Conservation (phyloP, 2,329 filamentous ascomycete species). For the Xylariaceae sp. region DNA sequence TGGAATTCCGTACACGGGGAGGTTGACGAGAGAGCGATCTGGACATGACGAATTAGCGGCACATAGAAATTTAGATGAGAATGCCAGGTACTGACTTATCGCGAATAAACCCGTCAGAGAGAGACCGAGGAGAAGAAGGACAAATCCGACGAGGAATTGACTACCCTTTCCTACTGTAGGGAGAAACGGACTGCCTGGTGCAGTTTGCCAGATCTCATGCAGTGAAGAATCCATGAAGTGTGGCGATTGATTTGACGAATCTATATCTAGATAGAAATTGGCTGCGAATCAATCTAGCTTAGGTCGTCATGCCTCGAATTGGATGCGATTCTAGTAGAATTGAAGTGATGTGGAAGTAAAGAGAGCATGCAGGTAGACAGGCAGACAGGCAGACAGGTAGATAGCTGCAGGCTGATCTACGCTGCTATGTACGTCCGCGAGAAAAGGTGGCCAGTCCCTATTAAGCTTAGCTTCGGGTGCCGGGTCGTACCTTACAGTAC, state of each 20-base stretch:
- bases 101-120: conserved; percentile 78
- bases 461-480: conserved; percentile 2
- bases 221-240: conserved; percentile 76
- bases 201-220: conserved; percentile 91
- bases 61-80: not conserved
- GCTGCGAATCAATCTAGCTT: not conserved
- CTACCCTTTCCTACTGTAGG: conserved; percentile 78
- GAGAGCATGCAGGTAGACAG: no score
- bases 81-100: conserved; percentile 65
- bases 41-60: not conserved
- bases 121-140: conserved; percentile 72
- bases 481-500: no score
- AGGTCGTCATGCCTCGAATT: conserved; percentile 14
- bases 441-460: conserved; percentile 24
- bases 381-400: no score
- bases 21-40: conserved; percentile 57
- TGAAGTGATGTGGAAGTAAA: no score
- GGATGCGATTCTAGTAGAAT: no score
- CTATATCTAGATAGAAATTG: not conserved
- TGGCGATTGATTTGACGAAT: conserved; percentile 4
- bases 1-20: conserved; percentile 79
- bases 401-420: no score
- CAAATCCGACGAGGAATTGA: conserved; percentile 82
- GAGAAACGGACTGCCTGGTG: conserved; percentile 81
- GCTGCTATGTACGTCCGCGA: not conserved